Conservation (phyloP, 1,284 basidiomycete species). For the Exobasidium rhododendri region DNA sequence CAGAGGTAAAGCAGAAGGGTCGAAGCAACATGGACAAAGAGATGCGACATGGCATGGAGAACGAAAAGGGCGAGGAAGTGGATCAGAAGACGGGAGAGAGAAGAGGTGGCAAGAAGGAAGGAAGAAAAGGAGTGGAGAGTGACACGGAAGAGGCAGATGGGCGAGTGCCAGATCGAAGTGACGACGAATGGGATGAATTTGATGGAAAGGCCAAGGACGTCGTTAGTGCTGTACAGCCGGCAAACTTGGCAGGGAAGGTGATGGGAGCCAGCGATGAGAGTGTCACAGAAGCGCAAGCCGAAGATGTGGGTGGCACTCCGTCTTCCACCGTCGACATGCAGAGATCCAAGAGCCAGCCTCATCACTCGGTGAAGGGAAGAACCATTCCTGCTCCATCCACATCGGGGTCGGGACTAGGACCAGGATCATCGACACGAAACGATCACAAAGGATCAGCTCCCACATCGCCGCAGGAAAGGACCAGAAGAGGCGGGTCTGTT, state of each 20-base stretch:
- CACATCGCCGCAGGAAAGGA: not conserved
- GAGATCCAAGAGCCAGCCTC: conserved; percentile 5
- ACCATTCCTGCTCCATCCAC: not conserved
- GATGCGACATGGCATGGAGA: conserved; percentile 38
- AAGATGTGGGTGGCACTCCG: not conserved
- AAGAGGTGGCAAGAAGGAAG: conserved; percentile 4
- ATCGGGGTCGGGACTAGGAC: not conserved
- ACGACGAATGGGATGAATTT: conserved; percentile 21
- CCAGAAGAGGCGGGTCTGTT: not conserved
- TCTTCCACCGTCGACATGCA: not conserved
- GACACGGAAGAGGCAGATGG: conserved; percentile 17
- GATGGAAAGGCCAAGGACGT: conserved; percentile 20
- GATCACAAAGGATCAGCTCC: not conserved
- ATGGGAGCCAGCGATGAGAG: conserved; percentile 10
- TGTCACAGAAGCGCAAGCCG: not conserved
- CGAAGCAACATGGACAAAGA: conserved; percentile 38
- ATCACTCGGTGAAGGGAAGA: not conserved
- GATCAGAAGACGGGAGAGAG: conserved; percentile 31
- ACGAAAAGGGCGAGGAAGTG: conserved; percentile 28
- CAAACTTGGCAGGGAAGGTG: conserved; percentile 1
- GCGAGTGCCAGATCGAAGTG: conserved; percentile 13
- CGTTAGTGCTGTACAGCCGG: conserved; percentile 8
- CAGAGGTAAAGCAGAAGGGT: conserved; percentile 62
- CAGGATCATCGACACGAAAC: not conserved
- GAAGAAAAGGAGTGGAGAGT: conserved; percentile 13